Percentiles rank a stretch among this genome's conserved stretches.
These are phyloP conservation scores for Sugiyamaella boreocaroliniensis DNA, from an alignment of 805 yeast genomes.

Conservation along the genomic window DNA sequence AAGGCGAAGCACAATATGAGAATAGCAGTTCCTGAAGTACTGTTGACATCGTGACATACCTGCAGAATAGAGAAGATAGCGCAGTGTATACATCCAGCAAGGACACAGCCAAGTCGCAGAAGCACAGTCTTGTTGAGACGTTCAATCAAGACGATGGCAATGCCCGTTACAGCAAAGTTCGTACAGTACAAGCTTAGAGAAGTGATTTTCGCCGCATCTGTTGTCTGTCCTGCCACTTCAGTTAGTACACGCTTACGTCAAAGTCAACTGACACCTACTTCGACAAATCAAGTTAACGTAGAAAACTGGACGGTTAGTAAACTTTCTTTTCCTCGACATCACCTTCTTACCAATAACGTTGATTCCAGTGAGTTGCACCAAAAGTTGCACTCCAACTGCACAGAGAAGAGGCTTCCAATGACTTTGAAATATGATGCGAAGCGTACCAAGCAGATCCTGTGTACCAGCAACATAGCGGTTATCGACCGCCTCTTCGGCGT, in stretches of 20 bases:
- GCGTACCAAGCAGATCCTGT: neutral
- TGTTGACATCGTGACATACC: neutral
- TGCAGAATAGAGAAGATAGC: neutral
- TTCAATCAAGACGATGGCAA: neutral
- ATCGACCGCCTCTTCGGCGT: neutral
- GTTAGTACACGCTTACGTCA: neutral
- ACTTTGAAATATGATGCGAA: neutral
- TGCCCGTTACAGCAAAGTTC: neutral
- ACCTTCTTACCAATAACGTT: constrained; percentile 5
- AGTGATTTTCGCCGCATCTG: neutral
- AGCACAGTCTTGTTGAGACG: neutral
- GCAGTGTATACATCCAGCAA: neutral
- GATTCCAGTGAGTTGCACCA: constrained; percentile 15
- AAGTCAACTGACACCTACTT: neutral
- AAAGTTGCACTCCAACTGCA: constrained; percentile 7
- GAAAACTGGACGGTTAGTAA: constrained; percentile 3
- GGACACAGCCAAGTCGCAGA: neutral
- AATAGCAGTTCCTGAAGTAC: constrained; percentile 2
- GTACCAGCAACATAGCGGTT: neutral
- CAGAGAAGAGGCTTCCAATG: neutral
- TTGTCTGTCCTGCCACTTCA: neutral
- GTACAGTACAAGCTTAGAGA: neutral
- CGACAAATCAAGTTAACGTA: constrained; percentile 8
- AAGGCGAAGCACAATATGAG: constrained; percentile 10
- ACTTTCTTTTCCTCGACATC: neutral